Evolutionary conservation across 164 flowering plant genomes (phyloP).

Genomic region (Berberis vulgaris): DNA sequence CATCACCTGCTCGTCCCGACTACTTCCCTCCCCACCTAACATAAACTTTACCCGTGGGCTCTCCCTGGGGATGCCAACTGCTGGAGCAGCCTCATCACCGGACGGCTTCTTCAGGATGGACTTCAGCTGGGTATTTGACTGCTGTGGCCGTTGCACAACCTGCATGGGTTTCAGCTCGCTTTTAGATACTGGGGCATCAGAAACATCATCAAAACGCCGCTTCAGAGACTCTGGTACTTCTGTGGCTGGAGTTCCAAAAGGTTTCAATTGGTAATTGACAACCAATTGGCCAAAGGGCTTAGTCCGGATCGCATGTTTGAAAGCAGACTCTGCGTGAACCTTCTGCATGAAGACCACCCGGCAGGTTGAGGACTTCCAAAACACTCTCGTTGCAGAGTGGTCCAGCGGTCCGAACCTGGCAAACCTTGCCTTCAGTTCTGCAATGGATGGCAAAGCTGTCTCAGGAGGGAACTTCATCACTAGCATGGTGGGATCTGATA

Average conservation of each 20-base stretch:
- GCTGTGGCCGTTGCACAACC: conserved; percentile 19
- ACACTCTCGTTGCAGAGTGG: conserved; percentile 50
- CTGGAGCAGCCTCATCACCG: conserved; percentile 29
- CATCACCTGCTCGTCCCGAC: conserved; percentile 30
- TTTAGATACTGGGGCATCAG: background rate
- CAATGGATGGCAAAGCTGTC: conserved; percentile 57
- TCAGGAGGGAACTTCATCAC: conserved; percentile 75
- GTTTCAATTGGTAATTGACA: conserved; percentile 46
- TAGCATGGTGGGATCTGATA: conserved; percentile 56
- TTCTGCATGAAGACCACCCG: conserved; percentile 67
- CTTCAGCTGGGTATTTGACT: conserved; percentile 46
- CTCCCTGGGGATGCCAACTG: conserved; percentile 21
- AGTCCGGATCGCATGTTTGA: conserved; percentile 38
- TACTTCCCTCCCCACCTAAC: conserved; percentile 67
- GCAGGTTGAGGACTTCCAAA: conserved; percentile 65
- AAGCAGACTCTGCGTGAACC: conserved; percentile 58
- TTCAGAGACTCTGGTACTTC: conserved; percentile 28
- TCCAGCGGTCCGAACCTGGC: conserved; percentile 89
- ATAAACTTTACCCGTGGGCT: conserved; percentile 77
- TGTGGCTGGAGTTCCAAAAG: conserved; percentile 26
- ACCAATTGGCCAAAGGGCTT: conserved; percentile 49
- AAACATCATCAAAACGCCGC: conserved; percentile 26
- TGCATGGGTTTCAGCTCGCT: conserved; percentile 6
- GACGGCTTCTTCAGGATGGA: conserved; percentile 69
- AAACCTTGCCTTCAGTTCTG: conserved; percentile 76